Evolutionary conservation across 805 yeast species (phyloP).

Genomic region (Metschnikowia amazonensis): DNA sequence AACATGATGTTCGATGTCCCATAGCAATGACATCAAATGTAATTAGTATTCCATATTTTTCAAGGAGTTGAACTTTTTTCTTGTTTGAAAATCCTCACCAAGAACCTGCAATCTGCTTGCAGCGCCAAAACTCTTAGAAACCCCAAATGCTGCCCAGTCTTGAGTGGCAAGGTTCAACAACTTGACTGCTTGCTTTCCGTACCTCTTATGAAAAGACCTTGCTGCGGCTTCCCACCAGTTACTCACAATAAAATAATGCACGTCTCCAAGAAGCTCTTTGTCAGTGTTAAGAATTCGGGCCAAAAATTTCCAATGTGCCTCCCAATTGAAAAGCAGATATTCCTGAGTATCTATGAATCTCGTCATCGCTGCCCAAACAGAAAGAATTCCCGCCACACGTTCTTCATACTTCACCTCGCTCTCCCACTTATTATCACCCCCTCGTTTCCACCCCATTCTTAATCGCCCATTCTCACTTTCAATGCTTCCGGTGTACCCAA

Average conservation of each 20-base stretch:
- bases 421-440: constrained; percentile 48
- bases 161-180: constrained; percentile 45
- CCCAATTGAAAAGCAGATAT: constrained; percentile 33
- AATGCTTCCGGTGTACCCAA: constrained; percentile 73
- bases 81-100: constrained; percentile 71
- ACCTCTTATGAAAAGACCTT: constrained; percentile 47
- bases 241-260: constrained; percentile 67
- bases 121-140: constrained; percentile 59
- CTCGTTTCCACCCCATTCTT: constrained; percentile 85
- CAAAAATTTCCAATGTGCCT: constrained; percentile 60
- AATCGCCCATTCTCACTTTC: constrained; percentile 79
- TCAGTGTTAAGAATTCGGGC: constrained; percentile 67
- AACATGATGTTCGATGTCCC: not conserved
- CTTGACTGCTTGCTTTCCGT: constrained; percentile 70
- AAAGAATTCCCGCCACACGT: constrained; percentile 79
- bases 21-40: not conserved
- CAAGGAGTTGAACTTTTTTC: constrained; percentile 44
- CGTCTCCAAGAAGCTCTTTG: constrained; percentile 48
- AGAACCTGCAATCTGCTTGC: constrained; percentile 72
- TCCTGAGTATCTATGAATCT: constrained; percentile 29
- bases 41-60: constrained; percentile 38
- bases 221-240: constrained; percentile 94
- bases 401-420: constrained; percentile 73
- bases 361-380: constrained; percentile 75
- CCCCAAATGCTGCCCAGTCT: constrained; percentile 52